Percentiles rank a stretch among this genome's conserved stretches.
phyloP scores from a whole-genome alignment of 768 basidiomycete species.

The Tylopilus subfusipes region DNA sequence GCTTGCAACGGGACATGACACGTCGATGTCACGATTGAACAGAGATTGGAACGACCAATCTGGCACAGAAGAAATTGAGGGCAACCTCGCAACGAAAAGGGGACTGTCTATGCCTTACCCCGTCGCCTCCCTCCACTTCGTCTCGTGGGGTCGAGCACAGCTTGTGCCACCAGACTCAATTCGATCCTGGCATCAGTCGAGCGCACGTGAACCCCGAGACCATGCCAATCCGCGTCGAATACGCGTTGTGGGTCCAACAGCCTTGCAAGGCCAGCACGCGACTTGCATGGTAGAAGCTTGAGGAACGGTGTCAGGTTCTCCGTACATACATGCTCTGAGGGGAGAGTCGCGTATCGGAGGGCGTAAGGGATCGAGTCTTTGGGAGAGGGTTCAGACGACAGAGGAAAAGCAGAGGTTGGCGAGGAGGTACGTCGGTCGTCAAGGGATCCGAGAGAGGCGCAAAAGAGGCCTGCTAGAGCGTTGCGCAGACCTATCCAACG shows the following conservation, averaged over 20 bases:
- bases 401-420: slow-evolving; percentile 59
- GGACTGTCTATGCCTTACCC: slow-evolving; percentile 40
- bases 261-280: slow-evolving; percentile 75
- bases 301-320: slow-evolving; percentile 97
- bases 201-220: slow-evolving; percentile 74
- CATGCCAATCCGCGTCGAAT: slow-evolving; percentile 92
- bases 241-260: slow-evolving; percentile 82
- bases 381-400: slow-evolving; percentile 53
- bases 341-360: slow-evolving; percentile 72
- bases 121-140: slow-evolving; percentile 44
- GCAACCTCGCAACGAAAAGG: slow-evolving; percentile 1
- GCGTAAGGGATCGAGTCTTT: slow-evolving; percentile 38
- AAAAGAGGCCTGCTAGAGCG: slow-evolving; percentile 89
- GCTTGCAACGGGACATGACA: slow-evolving; percentile 65
- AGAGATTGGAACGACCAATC: slow-evolving; percentile 73
- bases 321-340: slow-evolving; percentile 90
- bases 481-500: slow-evolving; percentile 87
- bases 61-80: slow-evolving; percentile 24
- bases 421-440: slow-evolving; percentile 74
- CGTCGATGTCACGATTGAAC: slow-evolving; percentile 64
- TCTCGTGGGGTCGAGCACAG: slow-evolving; percentile 76
- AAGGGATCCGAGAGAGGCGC: slow-evolving; percentile 80
- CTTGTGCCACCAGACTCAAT: slow-evolving; percentile 66
- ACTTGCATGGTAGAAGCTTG: slow-evolving; percentile 91
- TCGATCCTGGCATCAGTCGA: slow-evolving; percentile 61